Evolutionary conservation across 805 yeast species (phyloP).

Genomic region (Ogataea haglerorum): DNA sequence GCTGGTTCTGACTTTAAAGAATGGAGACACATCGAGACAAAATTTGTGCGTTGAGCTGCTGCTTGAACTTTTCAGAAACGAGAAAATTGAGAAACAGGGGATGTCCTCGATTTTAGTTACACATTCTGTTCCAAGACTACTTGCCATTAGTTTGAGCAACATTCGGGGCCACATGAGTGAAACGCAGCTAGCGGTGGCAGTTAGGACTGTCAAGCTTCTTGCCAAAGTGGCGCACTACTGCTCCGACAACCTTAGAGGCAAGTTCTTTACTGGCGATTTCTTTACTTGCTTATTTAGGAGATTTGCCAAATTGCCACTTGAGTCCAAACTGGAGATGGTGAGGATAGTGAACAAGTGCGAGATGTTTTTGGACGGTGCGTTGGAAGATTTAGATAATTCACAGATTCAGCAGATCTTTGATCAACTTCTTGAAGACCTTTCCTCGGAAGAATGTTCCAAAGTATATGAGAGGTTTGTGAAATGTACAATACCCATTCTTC

Average conservation of each 20-base stretch:
- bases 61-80: constrained; percentile 14
- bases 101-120: constrained; percentile 10
- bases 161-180: constrained; percentile 16
- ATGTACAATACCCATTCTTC: constrained; percentile 15
- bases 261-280: constrained; percentile 15
- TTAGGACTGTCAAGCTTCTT: constrained; percentile 10
- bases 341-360: constrained; percentile 14
- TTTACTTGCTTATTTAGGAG: constrained; percentile 14
- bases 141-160: constrained; percentile 11
- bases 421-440: constrained; percentile 17
- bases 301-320: constrained; percentile 13
- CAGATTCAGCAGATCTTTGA: constrained; percentile 18
- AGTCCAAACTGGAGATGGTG: constrained; percentile 16
- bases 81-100: constrained; percentile 12
- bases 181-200: constrained; percentile 6
- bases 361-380: constrained; percentile 3
- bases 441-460: constrained; percentile 13
- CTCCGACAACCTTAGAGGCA: constrained; percentile 8
- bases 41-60: constrained; percentile 9
- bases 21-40: constrained; percentile 12
- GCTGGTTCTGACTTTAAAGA: constrained; percentile 6
- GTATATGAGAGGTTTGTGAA: constrained; percentile 14
- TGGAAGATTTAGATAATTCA: constrained; percentile 10
- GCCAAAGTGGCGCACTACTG: constrained; percentile 15
- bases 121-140: constrained; percentile 6